These are phyloP conservation scores for Fraxinus anomala DNA, from an alignment of 257 asterid genomes.

Conservation along the genomic window DNA sequence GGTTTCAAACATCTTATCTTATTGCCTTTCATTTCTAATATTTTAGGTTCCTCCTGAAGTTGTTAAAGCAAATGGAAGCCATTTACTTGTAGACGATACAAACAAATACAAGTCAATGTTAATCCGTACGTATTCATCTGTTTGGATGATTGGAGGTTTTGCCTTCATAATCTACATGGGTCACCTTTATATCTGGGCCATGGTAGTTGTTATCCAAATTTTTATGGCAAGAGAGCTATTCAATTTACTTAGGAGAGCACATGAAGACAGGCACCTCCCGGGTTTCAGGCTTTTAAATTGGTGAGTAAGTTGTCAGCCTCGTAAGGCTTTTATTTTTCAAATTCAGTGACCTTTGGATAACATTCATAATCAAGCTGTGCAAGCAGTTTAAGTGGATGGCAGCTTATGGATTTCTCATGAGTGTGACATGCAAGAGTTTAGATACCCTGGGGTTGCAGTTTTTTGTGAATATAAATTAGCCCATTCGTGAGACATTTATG, in stretches of 20 bases:
- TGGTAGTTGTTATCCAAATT: slow-evolving; percentile 88
- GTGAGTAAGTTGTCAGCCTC: slow-evolving; percentile 40
- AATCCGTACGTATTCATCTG: slow-evolving; percentile 73
- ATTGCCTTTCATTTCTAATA: slow-evolving; percentile 20
- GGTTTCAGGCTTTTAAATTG: slow-evolving; percentile 95
- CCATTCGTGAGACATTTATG: not conserved
- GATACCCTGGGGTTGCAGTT: not conserved
- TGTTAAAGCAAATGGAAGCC: slow-evolving; percentile 54
- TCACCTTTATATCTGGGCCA: slow-evolving; percentile 94
- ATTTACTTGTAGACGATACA: slow-evolving; percentile 71
- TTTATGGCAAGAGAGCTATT: slow-evolving; percentile 92
- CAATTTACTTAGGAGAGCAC: slow-evolving; percentile 77
- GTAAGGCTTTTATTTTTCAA: not conserved
- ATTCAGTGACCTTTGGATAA: not conserved
- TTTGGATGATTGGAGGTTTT: slow-evolving; percentile 98
- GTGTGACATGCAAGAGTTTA: not conserved
- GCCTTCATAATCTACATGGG: slow-evolving; percentile 82
- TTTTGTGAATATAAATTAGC: not conserved
- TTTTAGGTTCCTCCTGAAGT: slow-evolving; percentile 68
- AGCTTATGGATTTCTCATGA: not conserved
- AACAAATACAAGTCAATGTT: slow-evolving; percentile 94
- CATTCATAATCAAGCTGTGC: not conserved
- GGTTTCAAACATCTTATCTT: slow-evolving; percentile 21
- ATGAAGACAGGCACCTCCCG: slow-evolving; percentile 87
- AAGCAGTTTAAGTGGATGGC: not conserved